Evolutionary conservation across 805 yeast species (phyloP), one percentile per base, ranked within the genome.

Genomic region (Tetrapisispora nanseiensis): DNA sequence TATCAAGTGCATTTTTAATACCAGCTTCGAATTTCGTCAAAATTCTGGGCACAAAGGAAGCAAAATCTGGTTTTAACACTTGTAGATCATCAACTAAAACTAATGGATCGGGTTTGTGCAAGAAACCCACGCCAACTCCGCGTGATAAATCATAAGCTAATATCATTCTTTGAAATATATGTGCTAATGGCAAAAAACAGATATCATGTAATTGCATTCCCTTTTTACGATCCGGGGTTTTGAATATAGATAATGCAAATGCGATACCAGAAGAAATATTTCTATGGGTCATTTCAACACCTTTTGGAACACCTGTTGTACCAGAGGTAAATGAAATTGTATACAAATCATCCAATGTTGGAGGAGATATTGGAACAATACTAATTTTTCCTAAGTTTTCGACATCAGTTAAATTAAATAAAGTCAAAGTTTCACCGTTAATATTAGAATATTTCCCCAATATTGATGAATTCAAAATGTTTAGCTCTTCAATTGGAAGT

Each of bases 291-390:
- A 75, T 45, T 39, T 70, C 74, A 15, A 78, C 87, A 41, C 89
- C 89, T 60, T 82, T 81, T 37, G 89, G 89, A 15, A 71, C 61
- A 15, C 86, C 86, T 1, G 87, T 80, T 2, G 89, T 81, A 26
- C 89, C 89, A 0, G 85, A 78, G 2, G 89, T 82, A 57, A 80
- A 81, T 7, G 81, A 75, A 37, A 82, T 73, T 15, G 87, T 78
- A 56, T 75, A 77, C 16, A 72, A 37, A 20, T 73, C 70, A 13
- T 74, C 70, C 1, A 78, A 73, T 1, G 59, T 63, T 21, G 86
- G 82, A 11, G 75, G 74, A 32, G 58, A 53, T 45, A 58, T 52
- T 33, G 70, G 62, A 39, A 59, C 52, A 40, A 74, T 70, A 36
- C 73, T 65, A 44, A 70, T 57, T 46, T 49, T 53, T 39, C 74